These are phyloP conservation scores for Massarina eburnea DNA, from an alignment of 2,329 filamentous ascomycete species.

Conservation along the genomic window DNA sequence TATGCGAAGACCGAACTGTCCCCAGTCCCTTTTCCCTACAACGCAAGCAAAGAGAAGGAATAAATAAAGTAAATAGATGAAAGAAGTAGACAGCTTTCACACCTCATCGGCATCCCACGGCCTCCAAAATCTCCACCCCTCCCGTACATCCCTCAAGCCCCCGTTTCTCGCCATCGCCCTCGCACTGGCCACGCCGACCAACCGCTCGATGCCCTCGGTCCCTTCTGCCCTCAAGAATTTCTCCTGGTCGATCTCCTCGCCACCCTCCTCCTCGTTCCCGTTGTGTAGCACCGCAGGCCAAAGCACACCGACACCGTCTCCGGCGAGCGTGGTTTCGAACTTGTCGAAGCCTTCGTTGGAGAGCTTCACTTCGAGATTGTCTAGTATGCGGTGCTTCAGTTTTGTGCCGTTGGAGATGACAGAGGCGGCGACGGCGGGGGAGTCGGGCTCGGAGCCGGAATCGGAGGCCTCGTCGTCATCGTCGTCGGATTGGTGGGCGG, in stretches of 20 bases:
- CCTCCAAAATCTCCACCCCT: slow-evolving; percentile 46
- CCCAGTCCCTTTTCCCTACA: too few relatives aligned
- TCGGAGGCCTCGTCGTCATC: slow-evolving; percentile 5
- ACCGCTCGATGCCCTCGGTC: slow-evolving; percentile 78
- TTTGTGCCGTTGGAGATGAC: slow-evolving; percentile 36
- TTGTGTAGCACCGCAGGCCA: slow-evolving; percentile 92
- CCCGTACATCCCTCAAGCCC: slow-evolving; percentile 30
- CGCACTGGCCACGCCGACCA: slow-evolving; percentile 70
- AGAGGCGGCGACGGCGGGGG: slow-evolving; percentile 24
- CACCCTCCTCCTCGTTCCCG: slow-evolving; percentile 75
- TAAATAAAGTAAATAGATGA: neutral
- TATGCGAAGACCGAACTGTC: too few relatives aligned
- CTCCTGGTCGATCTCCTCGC: slow-evolving; percentile 90
- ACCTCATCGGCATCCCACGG: slow-evolving; percentile 29
- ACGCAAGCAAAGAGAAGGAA: neutral
- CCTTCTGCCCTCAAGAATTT: slow-evolving; percentile 83
- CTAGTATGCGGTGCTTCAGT: slow-evolving; percentile 49
- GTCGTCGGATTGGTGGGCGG: slow-evolving; percentile 20
- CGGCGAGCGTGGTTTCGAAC: slow-evolving; percentile 87
- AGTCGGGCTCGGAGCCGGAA: slow-evolving; percentile 24
- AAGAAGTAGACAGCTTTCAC: neutral
- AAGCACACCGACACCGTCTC: slow-evolving; percentile 90
- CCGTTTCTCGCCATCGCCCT: slow-evolving; percentile 23
- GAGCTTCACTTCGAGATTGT: slow-evolving; percentile 63
- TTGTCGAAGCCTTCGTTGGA: slow-evolving; percentile 68